Base-by-base conservation (phyloP, 345 rosid species). In the Balakata baccata region DNA sequence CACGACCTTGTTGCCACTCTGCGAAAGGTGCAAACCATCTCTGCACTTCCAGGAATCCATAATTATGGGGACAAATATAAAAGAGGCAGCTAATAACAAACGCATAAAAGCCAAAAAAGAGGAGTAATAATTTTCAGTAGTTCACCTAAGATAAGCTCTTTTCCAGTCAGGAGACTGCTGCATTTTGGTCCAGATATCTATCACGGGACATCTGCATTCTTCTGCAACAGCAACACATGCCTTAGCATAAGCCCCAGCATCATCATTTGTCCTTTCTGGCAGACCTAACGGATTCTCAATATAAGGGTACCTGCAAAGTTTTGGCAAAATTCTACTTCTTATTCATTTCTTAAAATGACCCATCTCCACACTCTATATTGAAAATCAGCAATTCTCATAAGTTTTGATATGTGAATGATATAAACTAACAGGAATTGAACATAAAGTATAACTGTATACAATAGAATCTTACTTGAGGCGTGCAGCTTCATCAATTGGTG, bases 221-320 rank as follows among this genome's bases (percentile, higher is more conserved):
- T 58, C 69, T 17, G 95, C 95, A 22, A 86, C 84, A 3, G 69
- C 76, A 53, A 85, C 34, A 52, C 98, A 92, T 1, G 88, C 89
- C 79, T 85, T 79, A 11, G 97, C 95, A 68, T 88, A 94, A 11
- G 75, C 78, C 34, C 91, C 89, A 4, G 95, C 97, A n/a, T 85
- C 92, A 80, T 92, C 97, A 63, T 94, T 92, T 0, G 97, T 92
- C 72, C 97, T 90, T 82, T 94, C 98, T 9, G 97, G 88, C 74
- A 87, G 72, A 25, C 92, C 93, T 45, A 23, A 63, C 6, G 83
- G 84, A 74, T 92, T 90, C 80, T 89, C 92, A 22, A 70, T 74
- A 56, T 86, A 94, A 72, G 97, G 97, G 74, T 82, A 73, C 53
- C 98, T 90, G 84, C 73, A 72, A 41, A 75, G 5, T 58, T 69